These are phyloP conservation scores for Pseudonitzschia multiseries DNA, from an alignment of 108 stramenopile species.

Conservation along the genomic window DNA sequence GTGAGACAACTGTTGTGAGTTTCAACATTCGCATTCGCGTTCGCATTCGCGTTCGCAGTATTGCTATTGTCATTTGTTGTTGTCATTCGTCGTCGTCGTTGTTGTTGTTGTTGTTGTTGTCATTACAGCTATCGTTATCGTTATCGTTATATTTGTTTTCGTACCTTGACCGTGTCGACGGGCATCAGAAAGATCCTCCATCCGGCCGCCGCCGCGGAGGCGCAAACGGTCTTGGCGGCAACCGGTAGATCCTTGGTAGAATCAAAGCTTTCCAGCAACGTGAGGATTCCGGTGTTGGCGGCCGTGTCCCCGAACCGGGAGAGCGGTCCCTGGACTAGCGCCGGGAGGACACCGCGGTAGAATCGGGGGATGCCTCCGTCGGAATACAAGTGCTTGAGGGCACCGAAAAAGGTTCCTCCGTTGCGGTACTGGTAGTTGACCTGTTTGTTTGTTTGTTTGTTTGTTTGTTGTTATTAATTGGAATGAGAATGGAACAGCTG, in stretches of 20 bases:
- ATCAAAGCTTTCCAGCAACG: constrained; percentile 81
- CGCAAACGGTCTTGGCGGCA: constrained; percentile 86
- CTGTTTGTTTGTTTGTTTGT: constrained; percentile 24
- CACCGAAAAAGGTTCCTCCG: constrained; percentile 88
- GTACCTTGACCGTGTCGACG: constrained; percentile 72
- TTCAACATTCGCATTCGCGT: too few species aligned
- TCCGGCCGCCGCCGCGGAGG: constrained; percentile 80
- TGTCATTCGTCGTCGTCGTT: background rate
- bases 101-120: background rate
- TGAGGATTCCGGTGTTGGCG: constrained; percentile 93
- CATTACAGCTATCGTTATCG: background rate
- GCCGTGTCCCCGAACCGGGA: constrained; percentile 98
- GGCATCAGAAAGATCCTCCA: constrained; percentile 98
- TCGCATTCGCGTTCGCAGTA: too few species aligned
- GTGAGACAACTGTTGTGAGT: too few species aligned
- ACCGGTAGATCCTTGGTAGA: constrained; percentile 84
- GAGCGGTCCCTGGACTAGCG: constrained; percentile 91
- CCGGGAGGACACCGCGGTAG: constrained; percentile 92
- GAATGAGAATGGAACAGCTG: too few species aligned
- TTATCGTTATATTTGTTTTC: background rate
- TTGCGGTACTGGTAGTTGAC: constrained; percentile 99
- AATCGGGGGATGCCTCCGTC: constrained; percentile 97
- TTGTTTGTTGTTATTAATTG: too few species aligned
- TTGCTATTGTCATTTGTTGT: too few species aligned
- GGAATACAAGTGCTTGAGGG: constrained; percentile 88